These are phyloP conservation scores for Termitomyces sp. DNA, from an alignment of 768 basidiomycete genomes.

Conservation along the genomic window DNA sequence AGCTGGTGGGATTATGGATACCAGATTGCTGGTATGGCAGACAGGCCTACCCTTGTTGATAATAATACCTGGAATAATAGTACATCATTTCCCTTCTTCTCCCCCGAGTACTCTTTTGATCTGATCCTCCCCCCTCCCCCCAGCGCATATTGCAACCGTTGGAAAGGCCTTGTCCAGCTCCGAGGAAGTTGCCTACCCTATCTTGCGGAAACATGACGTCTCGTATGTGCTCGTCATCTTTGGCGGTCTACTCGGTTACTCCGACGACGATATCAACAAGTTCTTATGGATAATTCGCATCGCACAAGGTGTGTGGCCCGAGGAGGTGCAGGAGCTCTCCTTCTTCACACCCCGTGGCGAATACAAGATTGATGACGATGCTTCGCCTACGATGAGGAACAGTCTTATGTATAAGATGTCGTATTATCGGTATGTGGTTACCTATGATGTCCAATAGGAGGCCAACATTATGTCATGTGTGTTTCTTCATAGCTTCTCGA, in stretches of 20 bases:
- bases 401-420: slow-evolving; percentile 99
- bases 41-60: slow-evolving; percentile 92
- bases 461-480: neutral
- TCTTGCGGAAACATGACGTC: slow-evolving; percentile 95
- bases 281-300: slow-evolving; percentile 99
- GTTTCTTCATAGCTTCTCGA: slow-evolving; percentile 59
- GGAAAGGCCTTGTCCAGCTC: slow-evolving; percentile 96
- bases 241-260: slow-evolving; percentile 94
- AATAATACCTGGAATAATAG: slow-evolving; percentile 99
- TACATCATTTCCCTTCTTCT: slow-evolving; percentile 35
- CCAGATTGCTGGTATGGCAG: slow-evolving; percentile 99
- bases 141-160: slow-evolving; percentile 97
- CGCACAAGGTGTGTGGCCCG: slow-evolving; percentile 95
- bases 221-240: slow-evolving; percentile 98
- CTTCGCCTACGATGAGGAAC: slow-evolving; percentile 86
- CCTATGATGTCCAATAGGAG: neutral
- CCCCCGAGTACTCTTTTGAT: neutral
- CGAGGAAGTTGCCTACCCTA: slow-evolving; percentile 96
- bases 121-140: slow-evolving; percentile 10
- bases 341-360: slow-evolving; percentile 94
- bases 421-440: slow-evolving; percentile 86
- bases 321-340: slow-evolving; percentile 92
- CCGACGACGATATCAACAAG: slow-evolving; percentile 99
- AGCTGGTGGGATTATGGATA: slow-evolving; percentile 99
- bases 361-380: slow-evolving; percentile 86